Evolutionary conservation across 2,329 filamentous ascomycete species (phyloP).

Genomic region (Didymosphaeria variabile): DNA sequence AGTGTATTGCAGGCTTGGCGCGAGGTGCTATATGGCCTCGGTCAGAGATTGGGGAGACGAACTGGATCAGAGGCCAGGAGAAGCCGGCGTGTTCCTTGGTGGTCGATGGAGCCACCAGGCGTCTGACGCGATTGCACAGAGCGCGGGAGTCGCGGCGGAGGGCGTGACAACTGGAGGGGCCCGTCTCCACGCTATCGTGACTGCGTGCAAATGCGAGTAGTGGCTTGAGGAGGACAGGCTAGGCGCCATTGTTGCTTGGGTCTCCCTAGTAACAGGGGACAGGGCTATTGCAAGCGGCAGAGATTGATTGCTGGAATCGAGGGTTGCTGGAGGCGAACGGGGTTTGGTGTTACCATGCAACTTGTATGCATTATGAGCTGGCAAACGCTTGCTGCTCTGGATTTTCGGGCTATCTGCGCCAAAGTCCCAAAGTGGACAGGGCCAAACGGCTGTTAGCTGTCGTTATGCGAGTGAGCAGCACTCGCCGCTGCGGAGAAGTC

Average conservation of each 20-base stretch:
- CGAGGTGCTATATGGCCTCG: conserved; percentile 31
- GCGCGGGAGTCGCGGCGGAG: conserved; percentile 48
- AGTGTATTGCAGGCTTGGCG: conserved; percentile 38
- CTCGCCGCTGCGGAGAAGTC: conserved; percentile 43
- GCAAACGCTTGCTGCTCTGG: conserved; percentile 49
- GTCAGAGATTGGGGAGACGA: conserved; percentile 28
- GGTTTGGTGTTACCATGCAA: conserved; percentile 51
- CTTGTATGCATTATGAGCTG: conserved; percentile 45
- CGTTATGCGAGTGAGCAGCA: conserved; percentile 43
- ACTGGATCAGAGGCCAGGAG: conserved; percentile 39
- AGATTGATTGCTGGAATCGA: conserved; percentile 49
- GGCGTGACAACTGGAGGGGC: conserved; percentile 40
- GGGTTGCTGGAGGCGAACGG: conserved; percentile 42
- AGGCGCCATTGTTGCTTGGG: conserved; percentile 45
- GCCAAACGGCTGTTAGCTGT: conserved; percentile 50
- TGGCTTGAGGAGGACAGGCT: conserved; percentile 43
- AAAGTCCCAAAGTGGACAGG: conserved; percentile 41
- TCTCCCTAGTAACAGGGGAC: conserved; percentile 36
- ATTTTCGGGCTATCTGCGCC: conserved; percentile 47
- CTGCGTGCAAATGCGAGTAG: conserved; percentile 41
- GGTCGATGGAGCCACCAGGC: conserved; percentile 37
- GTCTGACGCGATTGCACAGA: conserved; percentile 31
- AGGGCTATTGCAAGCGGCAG: conserved; percentile 28
- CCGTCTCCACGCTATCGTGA: conserved; percentile 48
- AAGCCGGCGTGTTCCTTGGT: conserved; percentile 24